These are phyloP conservation scores for Aurifilum marmelostoma DNA, from an alignment of 2,329 filamentous ascomycete genomes.

Conservation along the genomic window DNA sequence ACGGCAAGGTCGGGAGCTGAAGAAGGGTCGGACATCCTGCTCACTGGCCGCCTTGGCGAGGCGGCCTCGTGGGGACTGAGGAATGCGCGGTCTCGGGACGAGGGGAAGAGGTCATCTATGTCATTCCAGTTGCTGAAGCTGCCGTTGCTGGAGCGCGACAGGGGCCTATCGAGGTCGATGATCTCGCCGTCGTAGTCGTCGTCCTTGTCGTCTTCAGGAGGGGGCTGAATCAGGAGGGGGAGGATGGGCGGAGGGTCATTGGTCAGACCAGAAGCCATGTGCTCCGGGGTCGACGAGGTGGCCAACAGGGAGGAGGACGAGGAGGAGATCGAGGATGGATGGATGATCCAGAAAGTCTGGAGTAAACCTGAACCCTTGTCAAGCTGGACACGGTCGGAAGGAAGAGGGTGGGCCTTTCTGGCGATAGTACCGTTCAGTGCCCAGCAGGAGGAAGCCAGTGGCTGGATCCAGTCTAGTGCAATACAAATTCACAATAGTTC, in stretches of 20 bases:
- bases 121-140: slow-evolving; percentile 30
- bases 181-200: slow-evolving; percentile 35
- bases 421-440: slow-evolving; percentile 8
- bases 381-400: slow-evolving; percentile 19
- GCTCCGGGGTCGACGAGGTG: slow-evolving; percentile 24
- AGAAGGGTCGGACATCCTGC: slow-evolving; percentile 42
- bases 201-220: slow-evolving; percentile 44
- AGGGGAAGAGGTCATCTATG: slow-evolving; percentile 23
- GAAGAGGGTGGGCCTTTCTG: slow-evolving; percentile 14
- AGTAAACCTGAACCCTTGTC: slow-evolving; percentile 8
- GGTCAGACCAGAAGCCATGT: slow-evolving; percentile 63
- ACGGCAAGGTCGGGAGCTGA: slow-evolving; percentile 31
- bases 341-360: neutral
- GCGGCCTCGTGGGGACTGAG: slow-evolving; percentile 33
- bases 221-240: slow-evolving; percentile 50
- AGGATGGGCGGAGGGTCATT: slow-evolving; percentile 66
- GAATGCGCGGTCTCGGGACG: slow-evolving; percentile 32
- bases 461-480: slow-evolving; percentile 12
- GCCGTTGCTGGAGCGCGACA: slow-evolving; percentile 31
- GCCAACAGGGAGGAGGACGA: slow-evolving; percentile 3
- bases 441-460: slow-evolving; percentile 1
- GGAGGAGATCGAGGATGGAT: neutral
- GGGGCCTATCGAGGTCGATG: slow-evolving; percentile 34
- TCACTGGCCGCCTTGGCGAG: slow-evolving; percentile 34
- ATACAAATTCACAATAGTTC: slow-evolving; percentile 7